Evolutionary conservation across 2,329 filamentous ascomycete genomes (phyloP).

Genomic region (Mollisia scopiformis): DNA sequence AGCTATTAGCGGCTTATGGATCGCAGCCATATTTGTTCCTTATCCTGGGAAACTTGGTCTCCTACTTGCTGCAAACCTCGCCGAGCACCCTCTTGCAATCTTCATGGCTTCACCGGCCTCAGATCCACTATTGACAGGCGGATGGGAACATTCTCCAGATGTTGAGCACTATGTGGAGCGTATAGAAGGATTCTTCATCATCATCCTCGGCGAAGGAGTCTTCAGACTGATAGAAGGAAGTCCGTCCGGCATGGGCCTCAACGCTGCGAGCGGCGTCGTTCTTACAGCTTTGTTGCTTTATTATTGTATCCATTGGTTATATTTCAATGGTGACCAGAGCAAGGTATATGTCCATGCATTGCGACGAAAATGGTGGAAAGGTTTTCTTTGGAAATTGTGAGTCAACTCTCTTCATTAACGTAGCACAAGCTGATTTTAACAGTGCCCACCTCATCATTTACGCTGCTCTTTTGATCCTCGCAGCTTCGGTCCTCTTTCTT

Average conservation of each 20-base stretch:
- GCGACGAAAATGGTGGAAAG: constrained; percentile 24
- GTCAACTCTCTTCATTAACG: background rate
- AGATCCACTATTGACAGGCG: constrained; percentile 12
- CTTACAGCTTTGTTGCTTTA: constrained; percentile 18
- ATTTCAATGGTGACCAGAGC: constrained; percentile 25
- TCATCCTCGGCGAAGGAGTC: constrained; percentile 26
- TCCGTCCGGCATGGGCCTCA: constrained; percentile 18
- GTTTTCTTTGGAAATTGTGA: constrained; percentile 22
- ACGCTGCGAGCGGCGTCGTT: constrained; percentile 13
- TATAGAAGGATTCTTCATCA: constrained; percentile 25
- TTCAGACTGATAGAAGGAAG: constrained; percentile 24
- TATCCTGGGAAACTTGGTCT: constrained; percentile 16
- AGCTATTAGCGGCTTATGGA: constrained; percentile 9
- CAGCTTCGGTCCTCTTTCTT: constrained; percentile 21
- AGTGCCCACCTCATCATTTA: constrained; percentile 22
- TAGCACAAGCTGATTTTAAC: background rate
- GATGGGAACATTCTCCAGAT: constrained; percentile 12
- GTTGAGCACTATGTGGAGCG: constrained; percentile 20
- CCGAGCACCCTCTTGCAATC: constrained; percentile 19
- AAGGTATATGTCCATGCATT: constrained; percentile 22
- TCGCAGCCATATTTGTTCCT: constrained; percentile 18
- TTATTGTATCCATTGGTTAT: constrained; percentile 26
- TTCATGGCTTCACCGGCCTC: constrained; percentile 17
- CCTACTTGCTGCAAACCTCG: constrained; percentile 16
- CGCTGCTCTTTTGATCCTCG: constrained; percentile 19